phyloP scores from a whole-genome alignment of 1,139 yeast species.

The Suhomyces wounanorum region DNA sequence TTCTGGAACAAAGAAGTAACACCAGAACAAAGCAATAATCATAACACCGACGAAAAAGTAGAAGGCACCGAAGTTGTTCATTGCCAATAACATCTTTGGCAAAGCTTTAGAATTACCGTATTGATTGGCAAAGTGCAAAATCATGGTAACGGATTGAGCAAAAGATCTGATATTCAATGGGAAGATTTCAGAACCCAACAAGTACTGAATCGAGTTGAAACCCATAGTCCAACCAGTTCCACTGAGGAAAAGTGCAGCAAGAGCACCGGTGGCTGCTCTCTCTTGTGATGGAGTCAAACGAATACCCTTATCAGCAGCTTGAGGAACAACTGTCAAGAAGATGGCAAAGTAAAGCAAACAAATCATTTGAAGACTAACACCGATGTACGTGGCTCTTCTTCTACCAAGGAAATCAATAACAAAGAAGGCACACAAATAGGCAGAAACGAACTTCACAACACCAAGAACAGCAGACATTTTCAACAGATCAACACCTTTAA shows the following conservation, averaged over 20 bases:
- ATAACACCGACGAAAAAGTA: conserved; percentile 53
- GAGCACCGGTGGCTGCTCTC: conserved; percentile 50
- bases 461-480: conserved; percentile 53
- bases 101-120: conserved; percentile 61
- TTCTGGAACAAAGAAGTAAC: conserved; percentile 57
- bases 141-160: conserved; percentile 58
- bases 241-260: conserved; percentile 53
- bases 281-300: conserved; percentile 31
- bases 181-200: conserved; percentile 59
- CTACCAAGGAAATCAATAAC: conserved; percentile 51
- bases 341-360: conserved; percentile 45
- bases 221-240: conserved; percentile 69
- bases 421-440: conserved; percentile 49
- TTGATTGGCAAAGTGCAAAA: conserved; percentile 59
- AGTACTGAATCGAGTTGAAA: conserved; percentile 59
- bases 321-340: conserved; percentile 49
- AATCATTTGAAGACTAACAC: conserved; percentile 37
- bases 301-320: conserved; percentile 35
- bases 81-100: conserved; percentile 51
- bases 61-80: conserved; percentile 56
- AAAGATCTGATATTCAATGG: conserved; percentile 56
- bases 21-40: conserved; percentile 45
- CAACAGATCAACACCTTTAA: conserved; percentile 36
- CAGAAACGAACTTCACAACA: conserved; percentile 47
- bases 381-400: conserved; percentile 40